Conservation (phyloP, 495 filamentous ascomycete species). For the Friedmanniomyces endolithicus region DNA sequence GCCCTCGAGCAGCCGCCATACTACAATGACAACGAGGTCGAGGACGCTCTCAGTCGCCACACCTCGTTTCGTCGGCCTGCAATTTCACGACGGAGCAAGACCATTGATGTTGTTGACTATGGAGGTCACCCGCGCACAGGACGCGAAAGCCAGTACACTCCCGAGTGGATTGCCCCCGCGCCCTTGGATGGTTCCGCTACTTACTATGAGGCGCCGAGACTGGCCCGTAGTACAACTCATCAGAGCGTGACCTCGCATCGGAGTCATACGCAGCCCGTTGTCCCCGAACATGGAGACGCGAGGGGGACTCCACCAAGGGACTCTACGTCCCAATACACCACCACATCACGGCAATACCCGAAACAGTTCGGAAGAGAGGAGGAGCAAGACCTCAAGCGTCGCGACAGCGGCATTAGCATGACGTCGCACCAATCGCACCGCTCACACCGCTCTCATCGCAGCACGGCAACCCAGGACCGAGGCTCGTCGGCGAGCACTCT, state of each 20-base stretch:
- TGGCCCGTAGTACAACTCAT: neutral
- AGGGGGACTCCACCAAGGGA: neutral
- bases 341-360: neutral
- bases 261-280: neutral
- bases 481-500: neutral
- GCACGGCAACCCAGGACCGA: neutral
- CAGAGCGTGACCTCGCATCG: neutral
- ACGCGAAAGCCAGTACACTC: neutral
- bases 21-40: slow-evolving; percentile 11
- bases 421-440: slow-evolving; percentile 19
- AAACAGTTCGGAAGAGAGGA: neutral
- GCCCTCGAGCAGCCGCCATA: slow-evolving; percentile 13
- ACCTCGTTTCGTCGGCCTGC: slow-evolving; percentile 11
- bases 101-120: slow-evolving; percentile 15
- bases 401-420: slow-evolving; percentile 25
- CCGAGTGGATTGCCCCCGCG: slow-evolving; percentile 4
- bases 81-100: slow-evolving; percentile 9
- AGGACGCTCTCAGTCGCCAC: slow-evolving; percentile 18
- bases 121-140: neutral
- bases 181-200: neutral
- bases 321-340: neutral
- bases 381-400: slow-evolving; percentile 10
- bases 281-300: neutral
- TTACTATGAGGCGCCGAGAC: slow-evolving; percentile 3
- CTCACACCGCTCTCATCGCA: neutral